phyloP scores from a whole-genome alignment of 495 filamentous ascomycete genomes.

The Xylaria scruposa region DNA sequence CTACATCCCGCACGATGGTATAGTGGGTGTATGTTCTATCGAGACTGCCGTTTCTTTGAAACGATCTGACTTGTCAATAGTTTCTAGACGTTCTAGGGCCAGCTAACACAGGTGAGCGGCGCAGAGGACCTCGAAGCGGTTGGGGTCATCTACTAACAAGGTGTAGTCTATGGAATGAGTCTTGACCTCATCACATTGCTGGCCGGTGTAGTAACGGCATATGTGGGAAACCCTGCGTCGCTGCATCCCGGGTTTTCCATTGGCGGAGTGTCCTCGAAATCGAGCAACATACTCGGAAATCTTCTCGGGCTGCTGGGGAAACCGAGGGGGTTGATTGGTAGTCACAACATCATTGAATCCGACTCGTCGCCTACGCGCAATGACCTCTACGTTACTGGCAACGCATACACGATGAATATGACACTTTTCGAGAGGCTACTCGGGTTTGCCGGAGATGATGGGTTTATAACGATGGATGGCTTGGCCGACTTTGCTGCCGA shows the following conservation, averaged over 20 bases:
- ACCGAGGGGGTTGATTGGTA: slow-evolving; percentile 52
- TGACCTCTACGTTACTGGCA: slow-evolving; percentile 58
- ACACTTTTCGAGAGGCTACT: slow-evolving; percentile 42
- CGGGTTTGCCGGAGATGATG: slow-evolving; percentile 41
- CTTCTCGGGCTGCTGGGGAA: slow-evolving; percentile 36
- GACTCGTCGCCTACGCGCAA: slow-evolving; percentile 62
- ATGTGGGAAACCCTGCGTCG: slow-evolving; percentile 41
- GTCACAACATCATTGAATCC: slow-evolving; percentile 63
- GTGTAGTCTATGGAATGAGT: slow-evolving; percentile 35
- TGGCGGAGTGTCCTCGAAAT: slow-evolving; percentile 23
- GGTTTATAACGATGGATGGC: slow-evolving; percentile 45
- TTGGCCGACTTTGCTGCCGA: slow-evolving; percentile 45
- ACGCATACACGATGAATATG: slow-evolving; percentile 51
- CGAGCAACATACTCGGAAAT: slow-evolving; percentile 23
- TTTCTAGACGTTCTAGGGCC: slow-evolving; percentile 8
- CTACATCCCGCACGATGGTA: slow-evolving; percentile 61
- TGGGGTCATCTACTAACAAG: slow-evolving; percentile 1
- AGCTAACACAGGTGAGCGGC: slow-evolving; percentile 25
- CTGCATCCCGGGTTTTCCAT: slow-evolving; percentile 34
- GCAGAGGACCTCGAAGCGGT: slow-evolving; percentile 16
- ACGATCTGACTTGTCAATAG: slow-evolving; percentile 19
- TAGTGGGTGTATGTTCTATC: slow-evolving; percentile 18
- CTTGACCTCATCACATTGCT: slow-evolving; percentile 46
- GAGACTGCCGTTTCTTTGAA: background rate
- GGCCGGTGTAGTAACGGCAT: slow-evolving; percentile 42